Evolutionary conservation across 331 rosid species (phyloP), one percentile per base, ranked within the genome.

Genomic region (Erythrophleum ivorense): DNA sequence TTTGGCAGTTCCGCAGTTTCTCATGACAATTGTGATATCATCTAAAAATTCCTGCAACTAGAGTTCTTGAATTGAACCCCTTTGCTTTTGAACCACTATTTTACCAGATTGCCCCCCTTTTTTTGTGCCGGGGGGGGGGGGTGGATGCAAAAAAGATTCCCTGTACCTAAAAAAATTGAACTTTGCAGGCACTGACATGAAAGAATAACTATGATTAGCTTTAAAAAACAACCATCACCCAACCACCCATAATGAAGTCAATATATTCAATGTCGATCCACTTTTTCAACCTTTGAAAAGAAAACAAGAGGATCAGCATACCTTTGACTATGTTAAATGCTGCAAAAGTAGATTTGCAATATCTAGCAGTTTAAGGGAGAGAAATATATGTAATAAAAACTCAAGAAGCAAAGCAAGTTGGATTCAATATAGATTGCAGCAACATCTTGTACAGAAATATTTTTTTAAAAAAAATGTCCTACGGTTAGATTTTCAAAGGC

Each of bases 401-500:
- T 41, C 46, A 54, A 24, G 29, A n/a, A 52, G 36, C n/a, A 40
- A 71, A 52, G 40, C 12, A 69, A 40, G 48, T 75, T 62, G 50
- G 65, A 50, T 34, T 31, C 34, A 55, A 46, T 34, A 71, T 70
- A 80, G 52, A 64, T 76, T 53, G 15, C 7, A 2, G 59, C 14
- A 46, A 70, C 69, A 73, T 38, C 64, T 71, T 60, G 46, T 40
- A 52, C 53, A 49, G 31, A 45, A 60, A 21, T 77, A 7, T 48
- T 33, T 34, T 75, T 13, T 46, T 10, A 3, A 41, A 50, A 71
- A 50, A 85, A 62, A 66, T 63, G 73, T 78, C 80, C 90, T 85
- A 95, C 98, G 21, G 89, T 87, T 55, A 93, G 67, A 92, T 95
- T 95, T 75, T 95, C 94, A 18, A 92, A 92, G 81, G 99, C 97